Conservation (phyloP, 768 basidiomycete species). For the Leucogyrophana mollusca region DNA sequence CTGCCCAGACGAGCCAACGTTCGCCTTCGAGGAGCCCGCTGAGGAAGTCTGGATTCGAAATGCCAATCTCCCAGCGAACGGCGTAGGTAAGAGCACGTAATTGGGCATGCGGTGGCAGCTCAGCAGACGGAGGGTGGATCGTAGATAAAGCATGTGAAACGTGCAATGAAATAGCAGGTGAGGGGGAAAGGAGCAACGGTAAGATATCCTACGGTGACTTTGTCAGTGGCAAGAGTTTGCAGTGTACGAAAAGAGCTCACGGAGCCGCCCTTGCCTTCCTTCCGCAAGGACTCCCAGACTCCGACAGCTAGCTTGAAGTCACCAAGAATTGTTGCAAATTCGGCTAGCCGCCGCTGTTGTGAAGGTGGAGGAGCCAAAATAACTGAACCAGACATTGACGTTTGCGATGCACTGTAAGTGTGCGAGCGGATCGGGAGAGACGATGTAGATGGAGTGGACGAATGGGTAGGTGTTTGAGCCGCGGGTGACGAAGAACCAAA, state of each 20-base stretch:
- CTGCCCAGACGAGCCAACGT: slow-evolving; percentile 84
- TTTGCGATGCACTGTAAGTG: slow-evolving; percentile 35
- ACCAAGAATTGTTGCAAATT: slow-evolving; percentile 90
- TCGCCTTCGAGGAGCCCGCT: slow-evolving; percentile 66
- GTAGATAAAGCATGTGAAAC: slow-evolving; percentile 58
- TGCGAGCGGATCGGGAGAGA: slow-evolving; percentile 36
- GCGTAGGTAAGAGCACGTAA: slow-evolving; percentile 66
- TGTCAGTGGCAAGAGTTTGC: background rate
- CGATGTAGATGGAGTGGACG: slow-evolving; percentile 38
- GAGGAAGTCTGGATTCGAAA: slow-evolving; percentile 57
- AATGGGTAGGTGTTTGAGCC: slow-evolving; percentile 38
- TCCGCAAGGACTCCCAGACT: slow-evolving; percentile 85
- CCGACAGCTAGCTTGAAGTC: slow-evolving; percentile 82
- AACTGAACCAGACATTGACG: slow-evolving; percentile 17
- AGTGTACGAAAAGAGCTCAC: slow-evolving; percentile 43
- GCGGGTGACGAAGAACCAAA: slow-evolving; percentile 66
- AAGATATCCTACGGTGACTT: slow-evolving; percentile 66
- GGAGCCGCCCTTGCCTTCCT: slow-evolving; percentile 85
- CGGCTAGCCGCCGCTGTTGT: slow-evolving; percentile 86
- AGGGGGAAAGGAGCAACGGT: slow-evolving; percentile 68
- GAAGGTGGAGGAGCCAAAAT: slow-evolving; percentile 42
- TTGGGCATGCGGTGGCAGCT: slow-evolving; percentile 62
- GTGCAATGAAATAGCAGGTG: slow-evolving; percentile 57
- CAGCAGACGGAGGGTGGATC: slow-evolving; percentile 42
- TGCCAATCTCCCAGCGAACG: slow-evolving; percentile 75